Evolutionary conservation across 768 basidiomycete species (phyloP).

Genomic region (Suillus americanus): DNA sequence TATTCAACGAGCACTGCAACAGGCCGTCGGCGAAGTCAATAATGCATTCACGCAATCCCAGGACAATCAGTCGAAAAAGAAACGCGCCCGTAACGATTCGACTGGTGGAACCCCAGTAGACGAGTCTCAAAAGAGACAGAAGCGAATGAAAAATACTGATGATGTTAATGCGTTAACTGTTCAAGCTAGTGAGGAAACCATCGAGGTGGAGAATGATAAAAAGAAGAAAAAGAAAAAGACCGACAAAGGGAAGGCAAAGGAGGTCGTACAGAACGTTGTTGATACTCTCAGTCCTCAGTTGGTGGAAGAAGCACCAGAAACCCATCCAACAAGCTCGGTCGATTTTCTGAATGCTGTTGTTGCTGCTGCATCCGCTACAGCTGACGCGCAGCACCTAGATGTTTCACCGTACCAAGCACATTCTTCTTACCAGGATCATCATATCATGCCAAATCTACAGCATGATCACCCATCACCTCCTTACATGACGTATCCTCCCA

Average conservation of each 20-base stretch:
- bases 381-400: slow-evolving; percentile 31
- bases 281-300: slow-evolving; percentile 37
- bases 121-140: slow-evolving; percentile 23
- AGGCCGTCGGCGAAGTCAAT: slow-evolving; percentile 47
- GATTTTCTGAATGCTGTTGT: slow-evolving; percentile 66
- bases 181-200: neutral
- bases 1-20: slow-evolving; percentile 50
- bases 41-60: slow-evolving; percentile 33
- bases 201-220: slow-evolving; percentile 9
- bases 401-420: slow-evolving; percentile 29
- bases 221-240: slow-evolving; percentile 36
- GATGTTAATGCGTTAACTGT: slow-evolving; percentile 15
- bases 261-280: slow-evolving; percentile 22
- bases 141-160: slow-evolving; percentile 32
- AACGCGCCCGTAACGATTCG: slow-evolving; percentile 27
- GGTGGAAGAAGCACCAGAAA: slow-evolving; percentile 30
- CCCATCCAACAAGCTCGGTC: slow-evolving; percentile 48
- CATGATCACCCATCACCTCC: slow-evolving; percentile 17
- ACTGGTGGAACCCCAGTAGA: slow-evolving; percentile 11
- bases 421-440: slow-evolving; percentile 35
- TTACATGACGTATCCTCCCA: slow-evolving; percentile 31
- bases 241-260: slow-evolving; percentile 33
- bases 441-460: slow-evolving; percentile 25
- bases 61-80: slow-evolving; percentile 31
- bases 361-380: slow-evolving; percentile 58